Percentiles rank a stretch among this genome's conserved stretches.
Conservation (phyloP, 2,329 filamentous ascomycete species). For the Incumbomyces delicatus region DNA sequence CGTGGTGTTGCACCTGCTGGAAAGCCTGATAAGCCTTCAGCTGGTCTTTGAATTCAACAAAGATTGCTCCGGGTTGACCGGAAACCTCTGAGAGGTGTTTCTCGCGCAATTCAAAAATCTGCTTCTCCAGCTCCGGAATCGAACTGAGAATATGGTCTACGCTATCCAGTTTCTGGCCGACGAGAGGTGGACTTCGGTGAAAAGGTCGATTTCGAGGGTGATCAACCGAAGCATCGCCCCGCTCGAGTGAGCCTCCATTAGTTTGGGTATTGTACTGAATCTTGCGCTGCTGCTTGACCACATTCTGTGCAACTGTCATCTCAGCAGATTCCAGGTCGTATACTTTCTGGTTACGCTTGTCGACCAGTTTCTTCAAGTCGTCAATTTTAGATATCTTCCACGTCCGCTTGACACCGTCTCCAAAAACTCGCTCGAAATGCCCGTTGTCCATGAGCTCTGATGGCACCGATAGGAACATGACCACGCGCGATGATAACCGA, state of each 20-base stretch:
- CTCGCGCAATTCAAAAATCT: constrained; percentile 7
- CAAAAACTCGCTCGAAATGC: constrained; percentile 69
- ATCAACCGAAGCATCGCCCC: constrained; percentile 4
- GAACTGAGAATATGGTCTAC: constrained; percentile 62
- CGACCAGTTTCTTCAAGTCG: constrained; percentile 67
- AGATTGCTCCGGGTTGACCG: constrained; percentile 63
- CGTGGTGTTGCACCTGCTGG: constrained; percentile 40
- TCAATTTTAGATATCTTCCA: constrained; percentile 77
- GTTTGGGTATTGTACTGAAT: not conserved
- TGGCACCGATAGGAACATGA: constrained; percentile 80
- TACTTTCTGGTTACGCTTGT: constrained; percentile 67
- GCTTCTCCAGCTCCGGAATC: constrained; percentile 49
- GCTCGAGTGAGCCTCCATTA: constrained; percentile 4
- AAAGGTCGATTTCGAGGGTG: constrained; percentile 47
- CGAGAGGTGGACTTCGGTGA: constrained; percentile 57
- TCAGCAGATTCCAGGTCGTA: constrained; percentile 77
- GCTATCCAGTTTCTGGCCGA: constrained; percentile 42
- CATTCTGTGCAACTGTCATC: constrained; percentile 69
- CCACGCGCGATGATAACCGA: constrained; percentile 77
- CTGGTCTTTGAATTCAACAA: constrained; percentile 79
- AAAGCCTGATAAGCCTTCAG: constrained; percentile 75
- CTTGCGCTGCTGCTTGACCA: constrained; percentile 40
- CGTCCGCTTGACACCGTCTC: constrained; percentile 59
- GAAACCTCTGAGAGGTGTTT: constrained; percentile 40
- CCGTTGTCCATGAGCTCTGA: constrained; percentile 63